These are phyloP conservation scores for Globisporangium perplexum DNA, from an alignment of 352 stramenopile genomes.

Conservation along the genomic window DNA sequence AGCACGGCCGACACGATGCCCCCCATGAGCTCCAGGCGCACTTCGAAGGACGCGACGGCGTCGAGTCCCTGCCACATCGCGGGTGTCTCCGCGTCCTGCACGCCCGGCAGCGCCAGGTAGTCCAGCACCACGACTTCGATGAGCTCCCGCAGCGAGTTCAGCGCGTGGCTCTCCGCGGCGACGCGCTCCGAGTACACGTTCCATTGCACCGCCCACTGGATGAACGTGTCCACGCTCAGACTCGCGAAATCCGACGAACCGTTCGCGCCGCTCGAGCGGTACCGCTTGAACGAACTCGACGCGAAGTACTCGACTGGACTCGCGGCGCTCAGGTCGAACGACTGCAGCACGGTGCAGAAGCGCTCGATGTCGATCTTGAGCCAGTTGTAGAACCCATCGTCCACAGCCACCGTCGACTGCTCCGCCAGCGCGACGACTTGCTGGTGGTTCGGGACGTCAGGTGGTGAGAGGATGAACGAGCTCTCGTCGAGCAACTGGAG, in stretches of 20 bases:
- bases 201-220: conserved; percentile 81
- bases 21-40: conserved; percentile 54
- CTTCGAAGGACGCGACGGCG: conserved; percentile 43
- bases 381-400: conserved; percentile 76
- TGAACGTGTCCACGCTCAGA: conserved; percentile 34
- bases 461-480: conserved; percentile 55
- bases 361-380: conserved; percentile 72
- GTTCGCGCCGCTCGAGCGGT: conserved; percentile 42
- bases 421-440: conserved; percentile 67
- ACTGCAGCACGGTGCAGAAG: conserved; percentile 60
- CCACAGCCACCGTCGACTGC: conserved; percentile 46
- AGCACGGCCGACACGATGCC: conserved; percentile 57
- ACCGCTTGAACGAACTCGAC: conserved; percentile 39
- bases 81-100: conserved; percentile 24
- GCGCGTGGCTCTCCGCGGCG: conserved; percentile 66
- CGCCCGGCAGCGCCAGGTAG: conserved; percentile 46
- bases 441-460: conserved; percentile 58
- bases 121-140: conserved; percentile 77
- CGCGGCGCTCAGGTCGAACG: conserved; percentile 42
- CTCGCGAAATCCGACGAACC: conserved; percentile 20
- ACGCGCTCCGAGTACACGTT: conserved; percentile 84
- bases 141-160: conserved; percentile 74
- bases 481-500: conserved; percentile 61
- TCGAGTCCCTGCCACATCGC: conserved; percentile 66
- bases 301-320: conserved; percentile 34